A percentile compares a stretch with the other conserved stretches of the same genome.
Conservation (phyloP, 139 green algal genomes). For the Chlamydomonas sp. region DNA sequence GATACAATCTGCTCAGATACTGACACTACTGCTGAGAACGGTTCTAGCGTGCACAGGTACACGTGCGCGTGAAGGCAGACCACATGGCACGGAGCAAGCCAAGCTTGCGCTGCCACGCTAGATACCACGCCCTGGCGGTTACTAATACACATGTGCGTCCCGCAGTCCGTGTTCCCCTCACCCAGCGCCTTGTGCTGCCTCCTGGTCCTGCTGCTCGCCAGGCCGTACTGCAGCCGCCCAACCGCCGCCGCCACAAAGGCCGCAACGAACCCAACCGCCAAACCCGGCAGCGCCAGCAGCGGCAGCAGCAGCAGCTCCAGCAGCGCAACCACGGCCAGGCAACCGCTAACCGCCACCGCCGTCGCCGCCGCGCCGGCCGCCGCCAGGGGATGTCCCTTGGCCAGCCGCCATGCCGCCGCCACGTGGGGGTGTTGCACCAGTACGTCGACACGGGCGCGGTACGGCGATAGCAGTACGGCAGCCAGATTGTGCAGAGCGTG, state of each 20-base stretch:
- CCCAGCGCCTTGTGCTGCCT: neutral
- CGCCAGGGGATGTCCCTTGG: neutral
- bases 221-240: neutral
- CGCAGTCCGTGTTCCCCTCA: neutral
- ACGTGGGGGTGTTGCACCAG: neutral
- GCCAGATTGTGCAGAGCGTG: too few relatives aligned
- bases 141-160: neutral
- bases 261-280: neutral
- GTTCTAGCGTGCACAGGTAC: too few relatives aligned
- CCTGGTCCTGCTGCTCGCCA: neutral
- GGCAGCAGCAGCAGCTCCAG: conserved; percentile 36
- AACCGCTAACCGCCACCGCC: neutral
- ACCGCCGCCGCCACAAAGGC: conserved; percentile 4
- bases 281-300: conserved; percentile 24
- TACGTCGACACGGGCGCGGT: neutral
- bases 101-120: neutral
- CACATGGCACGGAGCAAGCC: neutral
- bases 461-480: too few relatives aligned
- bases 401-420: neutral
- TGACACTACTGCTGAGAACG: too few relatives aligned
- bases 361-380: neutral
- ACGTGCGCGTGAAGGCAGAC: too few relatives aligned
- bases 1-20: too few relatives aligned
- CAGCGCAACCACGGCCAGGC: neutral
- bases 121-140: neutral